A percentile compares a stretch with the other conserved stretches of the same genome.
These are phyloP conservation scores for Tetracladium maxilliforme DNA, from an alignment of 2,329 filamentous ascomycete species.

Conservation along the genomic window DNA sequence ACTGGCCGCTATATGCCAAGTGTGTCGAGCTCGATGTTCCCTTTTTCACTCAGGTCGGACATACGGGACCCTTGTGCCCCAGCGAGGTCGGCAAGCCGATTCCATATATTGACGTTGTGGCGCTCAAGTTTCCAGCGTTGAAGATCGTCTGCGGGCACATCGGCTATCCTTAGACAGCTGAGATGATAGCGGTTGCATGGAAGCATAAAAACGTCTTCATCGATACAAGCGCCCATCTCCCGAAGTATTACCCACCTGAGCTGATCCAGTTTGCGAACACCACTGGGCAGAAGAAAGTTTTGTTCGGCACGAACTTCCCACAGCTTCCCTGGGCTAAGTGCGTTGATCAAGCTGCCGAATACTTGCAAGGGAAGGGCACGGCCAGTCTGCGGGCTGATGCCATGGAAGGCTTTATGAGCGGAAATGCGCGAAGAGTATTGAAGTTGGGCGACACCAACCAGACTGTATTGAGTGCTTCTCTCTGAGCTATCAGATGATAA, in stretches of 20 bases:
- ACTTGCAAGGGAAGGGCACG: conserved; percentile 1
- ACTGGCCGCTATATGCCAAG: conserved; percentile 13
- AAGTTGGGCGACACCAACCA: too few relatives aligned
- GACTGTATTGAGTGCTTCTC: too few relatives aligned
- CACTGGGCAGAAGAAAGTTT: conserved; percentile 9
- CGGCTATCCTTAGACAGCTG: conserved; percentile 10
- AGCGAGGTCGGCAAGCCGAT: conserved; percentile 12
- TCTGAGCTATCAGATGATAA: too few relatives aligned
- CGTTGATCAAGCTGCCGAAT: conserved; percentile 8
- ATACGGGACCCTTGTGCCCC: conserved; percentile 11
- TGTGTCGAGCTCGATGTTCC: conserved; percentile 13
- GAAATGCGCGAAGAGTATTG: conserved; percentile 8
- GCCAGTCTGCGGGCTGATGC: conserved; percentile 4
- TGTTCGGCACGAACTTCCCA: conserved; percentile 13
- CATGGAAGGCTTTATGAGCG: conserved; percentile 7
- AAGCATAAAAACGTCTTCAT: conserved; percentile 13
- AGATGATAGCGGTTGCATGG: conserved; percentile 10
- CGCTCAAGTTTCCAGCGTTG: conserved; percentile 10
- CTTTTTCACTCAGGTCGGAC: conserved; percentile 12
- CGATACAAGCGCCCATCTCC: conserved; percentile 9
- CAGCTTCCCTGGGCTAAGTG: conserved; percentile 10
- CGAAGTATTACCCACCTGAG: conserved; percentile 11
- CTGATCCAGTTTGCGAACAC: conserved; percentile 11
- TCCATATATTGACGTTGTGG: conserved; percentile 11
- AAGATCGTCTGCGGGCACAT: conserved; percentile 11